These are phyloP conservation scores for Royoungia palumana DNA, from an alignment of 768 basidiomycete species.

Conservation along the genomic window DNA sequence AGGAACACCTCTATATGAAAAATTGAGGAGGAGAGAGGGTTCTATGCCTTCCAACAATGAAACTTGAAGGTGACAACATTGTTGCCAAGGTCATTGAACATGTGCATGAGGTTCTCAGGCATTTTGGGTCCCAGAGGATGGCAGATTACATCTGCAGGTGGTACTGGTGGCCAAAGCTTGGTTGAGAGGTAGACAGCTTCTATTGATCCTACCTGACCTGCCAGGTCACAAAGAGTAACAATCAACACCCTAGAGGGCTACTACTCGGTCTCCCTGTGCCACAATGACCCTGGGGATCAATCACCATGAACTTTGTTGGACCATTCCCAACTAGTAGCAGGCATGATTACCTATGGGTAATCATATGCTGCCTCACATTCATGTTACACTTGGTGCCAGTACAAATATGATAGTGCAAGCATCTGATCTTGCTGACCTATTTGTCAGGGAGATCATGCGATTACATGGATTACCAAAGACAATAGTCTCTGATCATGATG, in stretches of 20 bases:
- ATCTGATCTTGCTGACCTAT: constrained; percentile 4
- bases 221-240: constrained; percentile 10
- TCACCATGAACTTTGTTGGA: constrained; percentile 19
- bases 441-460: constrained; percentile 24
- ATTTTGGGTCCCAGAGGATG: no score
- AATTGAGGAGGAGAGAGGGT: no score
- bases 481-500: constrained; percentile 29
- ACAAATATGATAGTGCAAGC: constrained; percentile 2
- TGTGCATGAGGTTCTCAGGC: no score
- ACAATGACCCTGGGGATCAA: constrained; percentile 7
- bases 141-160: no score
- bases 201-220: constrained; percentile 22
- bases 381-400: constrained; percentile 24
- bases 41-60: no score
- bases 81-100: no score
- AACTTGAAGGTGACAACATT: no score
- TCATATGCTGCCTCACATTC: constrained; percentile 24
- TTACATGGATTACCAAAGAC: constrained; percentile 30
- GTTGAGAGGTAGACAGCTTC: constrained; percentile 24
- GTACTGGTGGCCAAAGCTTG: constrained; percentile 38
- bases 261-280: constrained; percentile 5
- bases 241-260: constrained; percentile 4
- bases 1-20: no score
- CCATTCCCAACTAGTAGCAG: constrained; percentile 12
- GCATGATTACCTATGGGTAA: constrained; percentile 23